Evolutionary conservation across 2,329 filamentous ascomycete genomes (phyloP).

Genomic region (Diaporthe vaccinii): DNA sequence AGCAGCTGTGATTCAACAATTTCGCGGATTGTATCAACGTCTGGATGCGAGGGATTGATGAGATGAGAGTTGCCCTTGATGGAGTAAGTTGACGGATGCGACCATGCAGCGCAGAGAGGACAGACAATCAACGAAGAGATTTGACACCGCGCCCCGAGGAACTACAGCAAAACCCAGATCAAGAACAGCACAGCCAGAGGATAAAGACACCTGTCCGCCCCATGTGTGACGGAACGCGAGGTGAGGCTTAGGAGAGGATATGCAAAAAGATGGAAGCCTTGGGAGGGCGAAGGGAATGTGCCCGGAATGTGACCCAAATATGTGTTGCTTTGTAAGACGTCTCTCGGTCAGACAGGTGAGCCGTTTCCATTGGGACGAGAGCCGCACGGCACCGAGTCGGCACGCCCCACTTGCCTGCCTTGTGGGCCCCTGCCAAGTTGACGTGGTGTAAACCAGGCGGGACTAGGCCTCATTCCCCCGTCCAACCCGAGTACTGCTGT

Average conservation of each 20-base stretch:
- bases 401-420: constrained; percentile 24
- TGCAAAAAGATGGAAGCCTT: background rate
- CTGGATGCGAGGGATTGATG: background rate
- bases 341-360: constrained; percentile 12
- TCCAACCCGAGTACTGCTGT: background rate
- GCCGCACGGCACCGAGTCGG: constrained; percentile 31
- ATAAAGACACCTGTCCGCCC: constrained; percentile 1
- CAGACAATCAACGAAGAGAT: background rate
- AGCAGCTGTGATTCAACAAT: background rate
- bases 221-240: constrained; percentile 3
- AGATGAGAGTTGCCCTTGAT: background rate
- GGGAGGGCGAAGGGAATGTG: constrained; percentile 1
- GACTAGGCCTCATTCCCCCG: constrained; percentile 14
- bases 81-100: background rate
- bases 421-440: constrained; percentile 28
- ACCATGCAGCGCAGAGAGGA: background rate
- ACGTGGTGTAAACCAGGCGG: constrained; percentile 18
- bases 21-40: background rate
- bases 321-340: constrained; percentile 26
- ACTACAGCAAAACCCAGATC: background rate
- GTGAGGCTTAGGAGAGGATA: background rate
- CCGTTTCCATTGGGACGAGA: constrained; percentile 15
- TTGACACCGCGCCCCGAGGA: background rate
- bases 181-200: constrained; percentile 3
- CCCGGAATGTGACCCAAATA: constrained; percentile 10